A percentile compares a stretch with the other conserved stretches of the same genome.
These are phyloP conservation scores for Furcasterigmium furcatum DNA, from an alignment of 2,329 filamentous ascomycete species.

Conservation along the genomic window DNA sequence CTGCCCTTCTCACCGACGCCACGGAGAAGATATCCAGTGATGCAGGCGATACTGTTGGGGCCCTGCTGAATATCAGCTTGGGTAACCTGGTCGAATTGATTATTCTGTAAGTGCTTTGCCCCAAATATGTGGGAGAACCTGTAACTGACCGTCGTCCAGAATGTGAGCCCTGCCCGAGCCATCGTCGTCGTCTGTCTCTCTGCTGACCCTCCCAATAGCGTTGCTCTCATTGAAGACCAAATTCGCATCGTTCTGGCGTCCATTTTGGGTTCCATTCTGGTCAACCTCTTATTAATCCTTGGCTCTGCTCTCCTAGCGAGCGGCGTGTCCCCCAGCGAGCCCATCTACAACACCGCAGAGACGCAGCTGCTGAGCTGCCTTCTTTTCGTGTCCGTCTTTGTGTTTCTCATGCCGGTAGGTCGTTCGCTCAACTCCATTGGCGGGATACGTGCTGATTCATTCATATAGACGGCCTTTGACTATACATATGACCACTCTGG, in stretches of 20 bases:
- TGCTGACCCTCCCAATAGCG: slow-evolving; percentile 32
- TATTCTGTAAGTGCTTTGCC: slow-evolving; percentile 31
- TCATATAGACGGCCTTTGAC: slow-evolving; percentile 34
- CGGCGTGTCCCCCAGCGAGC: slow-evolving; percentile 65
- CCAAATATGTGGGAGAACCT: slow-evolving; percentile 7
- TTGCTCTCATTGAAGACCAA: slow-evolving; percentile 51
- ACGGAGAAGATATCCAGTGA: slow-evolving; percentile 56
- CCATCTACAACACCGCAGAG: slow-evolving; percentile 30
- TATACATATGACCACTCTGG: slow-evolving; percentile 52
- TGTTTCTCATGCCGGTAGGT: slow-evolving; percentile 32
- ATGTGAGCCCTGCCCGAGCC: not conserved
- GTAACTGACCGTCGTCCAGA: slow-evolving; percentile 18
- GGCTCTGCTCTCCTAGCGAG: slow-evolving; percentile 73
- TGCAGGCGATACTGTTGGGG: slow-evolving; percentile 56
- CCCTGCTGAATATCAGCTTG: slow-evolving; percentile 59
- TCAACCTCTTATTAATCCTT: slow-evolving; percentile 71
- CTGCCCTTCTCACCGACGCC: slow-evolving; percentile 54
- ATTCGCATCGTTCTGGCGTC: slow-evolving; percentile 76
- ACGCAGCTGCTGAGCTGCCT: slow-evolving; percentile 30
- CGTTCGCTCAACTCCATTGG: not conserved
- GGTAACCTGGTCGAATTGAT: slow-evolving; percentile 63
- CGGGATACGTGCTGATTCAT: not conserved
- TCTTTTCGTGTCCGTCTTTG: slow-evolving; percentile 33
- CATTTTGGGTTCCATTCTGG: slow-evolving; percentile 72
- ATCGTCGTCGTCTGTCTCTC: not conserved